Evolutionary conservation across 1,284 basidiomycete species (phyloP).

Genomic region (Bondarzewia mesenterica): DNA sequence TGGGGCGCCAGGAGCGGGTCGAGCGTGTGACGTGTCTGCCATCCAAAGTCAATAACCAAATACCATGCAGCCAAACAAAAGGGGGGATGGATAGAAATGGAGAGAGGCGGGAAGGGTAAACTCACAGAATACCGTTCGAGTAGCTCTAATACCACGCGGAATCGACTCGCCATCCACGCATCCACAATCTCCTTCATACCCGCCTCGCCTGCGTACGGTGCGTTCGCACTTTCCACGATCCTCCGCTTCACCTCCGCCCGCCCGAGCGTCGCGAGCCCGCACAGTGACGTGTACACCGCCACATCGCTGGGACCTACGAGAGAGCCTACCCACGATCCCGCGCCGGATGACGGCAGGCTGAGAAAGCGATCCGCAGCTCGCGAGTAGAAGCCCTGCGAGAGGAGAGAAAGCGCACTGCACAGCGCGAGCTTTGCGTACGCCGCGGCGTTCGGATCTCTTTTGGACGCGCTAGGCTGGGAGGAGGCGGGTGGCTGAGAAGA

Average conservation of each 20-base stretch:
- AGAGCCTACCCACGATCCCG: constrained; percentile 70
- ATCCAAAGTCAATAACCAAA: background rate
- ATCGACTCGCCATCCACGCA: constrained; percentile 75
- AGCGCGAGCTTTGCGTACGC: constrained; percentile 75
- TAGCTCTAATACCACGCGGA: constrained; percentile 70
- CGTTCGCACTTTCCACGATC: constrained; percentile 55
- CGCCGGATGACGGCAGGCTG: constrained; percentile 54
- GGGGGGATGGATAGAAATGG: background rate
- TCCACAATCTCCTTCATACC: constrained; percentile 84
- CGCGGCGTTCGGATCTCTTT: constrained; percentile 47
- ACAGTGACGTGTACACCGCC: constrained; percentile 76
- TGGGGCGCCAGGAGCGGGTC: constrained; percentile 72
- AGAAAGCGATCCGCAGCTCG: constrained; percentile 69
- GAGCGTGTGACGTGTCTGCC: constrained; percentile 62
- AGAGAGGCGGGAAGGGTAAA: no score
- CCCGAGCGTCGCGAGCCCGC: constrained; percentile 68
- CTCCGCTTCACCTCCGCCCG: constrained; percentile 43
- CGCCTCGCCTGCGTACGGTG: constrained; percentile 33
- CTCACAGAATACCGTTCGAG: constrained; percentile 67
- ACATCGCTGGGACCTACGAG: constrained; percentile 73
- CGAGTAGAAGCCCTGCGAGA: constrained; percentile 67
- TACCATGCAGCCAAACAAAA: background rate
- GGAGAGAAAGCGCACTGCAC: constrained; percentile 63
- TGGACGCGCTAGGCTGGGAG: constrained; percentile 14
- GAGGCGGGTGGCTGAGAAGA: constrained; percentile 15